phyloP scores from a whole-genome alignment of 202 grass and related monocot species.

The Digitaria exilis region DNA sequence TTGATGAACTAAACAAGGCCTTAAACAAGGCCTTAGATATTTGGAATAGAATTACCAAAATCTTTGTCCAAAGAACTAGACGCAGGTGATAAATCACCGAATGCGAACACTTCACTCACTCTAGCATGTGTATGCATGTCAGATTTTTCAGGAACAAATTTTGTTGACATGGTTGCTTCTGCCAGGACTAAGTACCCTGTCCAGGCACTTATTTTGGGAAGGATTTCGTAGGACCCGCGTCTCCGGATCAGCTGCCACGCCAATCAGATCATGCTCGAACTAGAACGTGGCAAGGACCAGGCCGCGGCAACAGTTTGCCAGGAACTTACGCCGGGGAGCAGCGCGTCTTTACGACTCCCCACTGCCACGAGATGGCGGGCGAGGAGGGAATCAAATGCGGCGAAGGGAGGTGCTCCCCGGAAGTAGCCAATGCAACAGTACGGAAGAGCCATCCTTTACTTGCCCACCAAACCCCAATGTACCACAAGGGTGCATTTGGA shows the following conservation, averaged over 20 bases:
- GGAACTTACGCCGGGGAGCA: slow-evolving; percentile 40
- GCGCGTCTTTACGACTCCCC: slow-evolving; percentile 26
- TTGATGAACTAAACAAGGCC: no score
- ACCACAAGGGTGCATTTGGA: slow-evolving; percentile 27
- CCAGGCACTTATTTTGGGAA: background rate
- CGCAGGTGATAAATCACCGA: no score
- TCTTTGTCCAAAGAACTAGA: no score
- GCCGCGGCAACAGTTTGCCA: slow-evolving; percentile 13
- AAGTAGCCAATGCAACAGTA: slow-evolving; percentile 43
- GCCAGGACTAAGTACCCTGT: background rate
- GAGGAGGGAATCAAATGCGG: slow-evolving; percentile 33
- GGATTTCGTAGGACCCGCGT: slow-evolving; percentile 15
- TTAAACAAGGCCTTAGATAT: no score
- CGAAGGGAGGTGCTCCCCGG: slow-evolving; percentile 23
- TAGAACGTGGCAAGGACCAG: slow-evolving; percentile 19
- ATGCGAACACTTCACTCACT: no score
- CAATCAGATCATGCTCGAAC: background rate
- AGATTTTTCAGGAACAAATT: background rate
- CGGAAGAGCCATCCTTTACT: slow-evolving; percentile 19
- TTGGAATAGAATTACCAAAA: no score
- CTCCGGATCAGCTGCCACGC: background rate
- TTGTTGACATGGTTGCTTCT: background rate
- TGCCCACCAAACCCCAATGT: slow-evolving; percentile 40
- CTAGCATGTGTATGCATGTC: no score
- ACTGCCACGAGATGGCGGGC: slow-evolving; percentile 34